Conservation (phyloP, 805 yeast genomes). For the Kuraishia cidri region DNA sequence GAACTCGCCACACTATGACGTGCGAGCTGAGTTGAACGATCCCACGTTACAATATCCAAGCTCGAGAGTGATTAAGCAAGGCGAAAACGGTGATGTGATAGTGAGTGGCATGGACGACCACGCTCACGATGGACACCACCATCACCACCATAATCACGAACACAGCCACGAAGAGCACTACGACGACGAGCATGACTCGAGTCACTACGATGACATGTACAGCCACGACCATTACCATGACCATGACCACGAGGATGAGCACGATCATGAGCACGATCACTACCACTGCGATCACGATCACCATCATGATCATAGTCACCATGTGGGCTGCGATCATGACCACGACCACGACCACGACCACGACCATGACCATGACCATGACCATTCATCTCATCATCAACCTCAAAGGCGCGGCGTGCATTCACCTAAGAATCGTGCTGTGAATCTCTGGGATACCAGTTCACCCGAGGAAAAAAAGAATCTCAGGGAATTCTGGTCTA, state of each 20-base stretch:
- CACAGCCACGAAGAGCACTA: slow-evolving; percentile 8
- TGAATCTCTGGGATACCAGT: too few species aligned
- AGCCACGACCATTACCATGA: slow-evolving; percentile 4
- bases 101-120: slow-evolving; percentile 41
- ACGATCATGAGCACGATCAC: neutral
- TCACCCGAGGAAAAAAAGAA: slow-evolving; percentile 43
- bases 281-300: slow-evolving; percentile 4
- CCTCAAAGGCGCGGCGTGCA: slow-evolving; percentile 2
- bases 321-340: neutral
- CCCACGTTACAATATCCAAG: slow-evolving; percentile 61
- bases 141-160: slow-evolving; percentile 6
- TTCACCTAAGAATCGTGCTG: too few species aligned
- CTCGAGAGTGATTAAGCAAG: slow-evolving; percentile 62
- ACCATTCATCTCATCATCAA: slow-evolving; percentile 6
- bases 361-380: slow-evolving; percentile 7
- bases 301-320: slow-evolving; percentile 4
- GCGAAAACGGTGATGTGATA: slow-evolving; percentile 63
- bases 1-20: too few species aligned
- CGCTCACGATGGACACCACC: slow-evolving; percentile 9
- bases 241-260: slow-evolving; percentile 1
- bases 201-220: slow-evolving; percentile 13
- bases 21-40: slow-evolving; percentile 39
- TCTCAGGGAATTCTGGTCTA: slow-evolving; percentile 56
- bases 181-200: slow-evolving; percentile 6
- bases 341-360: slow-evolving; percentile 4